These are phyloP conservation scores for Acer saccharum DNA, from an alignment of 345 rosid genomes.

Conservation along the genomic window DNA sequence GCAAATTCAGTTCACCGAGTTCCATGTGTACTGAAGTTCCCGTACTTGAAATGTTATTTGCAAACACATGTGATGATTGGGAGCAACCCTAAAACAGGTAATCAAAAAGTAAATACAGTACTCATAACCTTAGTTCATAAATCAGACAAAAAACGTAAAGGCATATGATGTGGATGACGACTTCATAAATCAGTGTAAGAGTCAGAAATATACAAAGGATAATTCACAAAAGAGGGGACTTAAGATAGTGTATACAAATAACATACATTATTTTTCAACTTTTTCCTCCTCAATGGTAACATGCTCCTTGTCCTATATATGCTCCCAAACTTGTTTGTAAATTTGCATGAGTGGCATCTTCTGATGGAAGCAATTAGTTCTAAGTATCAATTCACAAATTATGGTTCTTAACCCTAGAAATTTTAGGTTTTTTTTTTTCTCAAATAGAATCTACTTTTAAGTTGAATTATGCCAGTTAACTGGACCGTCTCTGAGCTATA, in stretches of 20 bases:
- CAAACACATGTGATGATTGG: slow-evolving; percentile 93
- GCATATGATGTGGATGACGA: slow-evolving; percentile 7
- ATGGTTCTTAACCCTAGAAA: neutral
- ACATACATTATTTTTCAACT: neutral
- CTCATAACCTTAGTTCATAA: neutral
- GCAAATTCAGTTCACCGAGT: slow-evolving; percentile 93
- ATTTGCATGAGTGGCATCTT: slow-evolving; percentile 4
- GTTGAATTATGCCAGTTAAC: neutral
- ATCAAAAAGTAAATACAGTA: slow-evolving; percentile 16
- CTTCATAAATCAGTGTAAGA: neutral
- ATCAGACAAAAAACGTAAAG: neutral
- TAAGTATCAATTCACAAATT: neutral
- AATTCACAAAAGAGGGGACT: neutral
- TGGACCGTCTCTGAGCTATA: neutral
- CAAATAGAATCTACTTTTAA: neutral
- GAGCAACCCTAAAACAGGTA: slow-evolving; percentile 71
- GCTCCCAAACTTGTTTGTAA: neutral
- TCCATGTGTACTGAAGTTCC: slow-evolving; percentile 87
- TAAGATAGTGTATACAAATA: neutral
- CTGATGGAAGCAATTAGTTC: neutral
- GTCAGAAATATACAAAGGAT: neutral
- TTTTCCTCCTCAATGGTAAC: neutral
- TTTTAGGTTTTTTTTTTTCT: neutral
- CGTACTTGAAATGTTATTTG: slow-evolving; percentile 78
- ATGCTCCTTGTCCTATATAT: slow-evolving; percentile 15